Conservation (phyloP, 2,329 filamentous ascomycete species). For the Coleophoma eucalyptorum region DNA sequence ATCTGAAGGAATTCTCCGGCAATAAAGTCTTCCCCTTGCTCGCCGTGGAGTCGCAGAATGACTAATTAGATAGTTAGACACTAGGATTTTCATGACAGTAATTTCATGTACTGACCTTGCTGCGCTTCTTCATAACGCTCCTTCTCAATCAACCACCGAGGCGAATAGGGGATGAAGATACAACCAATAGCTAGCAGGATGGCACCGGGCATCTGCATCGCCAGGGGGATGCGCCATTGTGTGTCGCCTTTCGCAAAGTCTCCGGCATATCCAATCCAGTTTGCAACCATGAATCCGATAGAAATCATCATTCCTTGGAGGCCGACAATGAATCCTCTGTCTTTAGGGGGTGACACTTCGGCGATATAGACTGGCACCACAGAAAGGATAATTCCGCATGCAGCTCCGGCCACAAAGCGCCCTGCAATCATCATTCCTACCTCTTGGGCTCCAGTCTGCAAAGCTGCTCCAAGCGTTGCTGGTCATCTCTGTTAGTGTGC, state of each 20-base stretch:
- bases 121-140: constrained; percentile 5
- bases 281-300: constrained; percentile 32
- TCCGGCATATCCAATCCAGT: constrained; percentile 36
- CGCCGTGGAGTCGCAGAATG: constrained; percentile 14
- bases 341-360: constrained; percentile 23
- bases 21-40: constrained; percentile 17
- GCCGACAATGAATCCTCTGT: constrained; percentile 24
- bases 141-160: constrained; percentile 13
- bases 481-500: not conserved
- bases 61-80: constrained; percentile 4
- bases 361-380: constrained; percentile 5
- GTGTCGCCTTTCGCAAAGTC: constrained; percentile 24
- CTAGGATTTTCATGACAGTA: not conserved
- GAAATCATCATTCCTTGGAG: constrained; percentile 31
- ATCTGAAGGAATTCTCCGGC: constrained; percentile 24
- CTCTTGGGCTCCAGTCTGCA: constrained; percentile 19
- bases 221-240: constrained; percentile 32
- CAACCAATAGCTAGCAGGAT: constrained; percentile 9
- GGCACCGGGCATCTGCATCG: constrained; percentile 25
- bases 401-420: constrained; percentile 16
- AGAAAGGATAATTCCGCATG: constrained; percentile 6
- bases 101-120: not conserved
- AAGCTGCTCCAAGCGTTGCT: constrained; percentile 14
- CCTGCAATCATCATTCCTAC: constrained; percentile 23
- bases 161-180: constrained; percentile 14